These are phyloP conservation scores for Voacanga thouarsii DNA, from an alignment of 257 asterid species.

Conservation along the genomic window DNA sequence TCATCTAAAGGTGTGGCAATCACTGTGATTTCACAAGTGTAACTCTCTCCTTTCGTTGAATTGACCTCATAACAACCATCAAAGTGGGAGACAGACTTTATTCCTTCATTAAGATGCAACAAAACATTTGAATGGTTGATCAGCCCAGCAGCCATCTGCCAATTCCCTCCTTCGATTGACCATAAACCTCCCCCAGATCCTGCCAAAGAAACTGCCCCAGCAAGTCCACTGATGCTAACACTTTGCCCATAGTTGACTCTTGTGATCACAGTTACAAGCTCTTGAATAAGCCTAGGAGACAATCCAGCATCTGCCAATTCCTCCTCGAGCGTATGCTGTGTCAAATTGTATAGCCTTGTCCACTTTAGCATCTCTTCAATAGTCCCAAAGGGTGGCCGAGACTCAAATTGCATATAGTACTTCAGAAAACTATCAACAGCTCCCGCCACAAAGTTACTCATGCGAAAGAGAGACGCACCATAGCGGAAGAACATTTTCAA, in stretches of 20 bases:
- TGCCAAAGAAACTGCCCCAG: slow-evolving; percentile 96
- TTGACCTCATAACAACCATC: slow-evolving; percentile 71
- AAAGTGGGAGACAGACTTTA: slow-evolving; percentile 60
- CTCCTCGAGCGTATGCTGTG: slow-evolving; percentile 52
- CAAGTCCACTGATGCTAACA: slow-evolving; percentile 83
- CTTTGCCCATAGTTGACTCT: slow-evolving; percentile 97
- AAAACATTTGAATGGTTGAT: slow-evolving; percentile 62
- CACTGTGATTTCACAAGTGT: slow-evolving; percentile 67
- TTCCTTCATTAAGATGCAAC: slow-evolving; percentile 80
- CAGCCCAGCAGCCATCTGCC: slow-evolving; percentile 94
- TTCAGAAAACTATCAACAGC: slow-evolving; percentile 35
- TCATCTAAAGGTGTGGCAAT: slow-evolving; percentile 98
- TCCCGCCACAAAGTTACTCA: slow-evolving; percentile 67
- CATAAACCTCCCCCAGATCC: slow-evolving; percentile 88
- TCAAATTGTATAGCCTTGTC: slow-evolving; percentile 80
- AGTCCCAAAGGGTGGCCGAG: slow-evolving; percentile 72
- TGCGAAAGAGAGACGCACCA: slow-evolving; percentile 72
- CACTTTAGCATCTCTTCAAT: slow-evolving; percentile 93
- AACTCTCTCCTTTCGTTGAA: slow-evolving; percentile 67
- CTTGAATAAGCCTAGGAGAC: slow-evolving; percentile 63
- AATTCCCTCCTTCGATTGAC: slow-evolving; percentile 91
- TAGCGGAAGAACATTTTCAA: slow-evolving; percentile 52
- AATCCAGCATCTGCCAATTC: slow-evolving; percentile 53
- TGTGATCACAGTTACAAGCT: slow-evolving; percentile 87
- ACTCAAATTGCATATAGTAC: slow-evolving; percentile 62